phyloP scores from a whole-genome alignment of 768 basidiomycete genomes.

The Galerina marginata region DNA sequence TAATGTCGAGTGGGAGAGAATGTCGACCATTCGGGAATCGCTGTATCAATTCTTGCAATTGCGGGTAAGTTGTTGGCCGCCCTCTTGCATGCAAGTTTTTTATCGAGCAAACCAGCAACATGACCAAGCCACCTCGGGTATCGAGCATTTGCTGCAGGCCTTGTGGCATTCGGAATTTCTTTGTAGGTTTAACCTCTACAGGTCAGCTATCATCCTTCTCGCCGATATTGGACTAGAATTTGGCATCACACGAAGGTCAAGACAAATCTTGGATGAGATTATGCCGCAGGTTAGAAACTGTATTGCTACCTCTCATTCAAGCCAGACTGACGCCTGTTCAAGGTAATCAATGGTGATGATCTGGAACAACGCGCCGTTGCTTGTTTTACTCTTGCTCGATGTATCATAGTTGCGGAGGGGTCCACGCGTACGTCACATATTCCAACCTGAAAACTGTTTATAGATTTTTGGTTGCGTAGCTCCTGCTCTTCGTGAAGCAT shows the following conservation, averaged over 20 bases:
- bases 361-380: slow-evolving; percentile 78
- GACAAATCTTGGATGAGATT: slow-evolving; percentile 73
- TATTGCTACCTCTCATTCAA: too few species aligned
- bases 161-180: slow-evolving; percentile 86
- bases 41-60: slow-evolving; percentile 52
- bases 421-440: slow-evolving; percentile 43
- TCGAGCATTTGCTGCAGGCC: slow-evolving; percentile 71
- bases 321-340: neutral
- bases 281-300: slow-evolving; percentile 70
- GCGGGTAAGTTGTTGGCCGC: slow-evolving; percentile 40
- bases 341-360: slow-evolving; percentile 77
- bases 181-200: slow-evolving; percentile 67
- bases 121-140: slow-evolving; percentile 63
- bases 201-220: slow-evolving; percentile 71
- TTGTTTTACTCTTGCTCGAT: slow-evolving; percentile 75
- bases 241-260: slow-evolving; percentile 71
- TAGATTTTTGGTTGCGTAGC: slow-evolving; percentile 26
- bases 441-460: neutral
- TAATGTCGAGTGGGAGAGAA: slow-evolving; percentile 42
- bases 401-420: slow-evolving; percentile 66
- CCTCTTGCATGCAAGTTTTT: slow-evolving; percentile 9
- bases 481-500: slow-evolving; percentile 55
- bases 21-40: slow-evolving; percentile 47
- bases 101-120: slow-evolving; percentile 61
- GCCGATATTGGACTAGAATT: slow-evolving; percentile 83